These are phyloP conservation scores for Leccinum brunneo-olivaceum DNA, from an alignment of 1,284 basidiomycete genomes.

Conservation along the genomic window DNA sequence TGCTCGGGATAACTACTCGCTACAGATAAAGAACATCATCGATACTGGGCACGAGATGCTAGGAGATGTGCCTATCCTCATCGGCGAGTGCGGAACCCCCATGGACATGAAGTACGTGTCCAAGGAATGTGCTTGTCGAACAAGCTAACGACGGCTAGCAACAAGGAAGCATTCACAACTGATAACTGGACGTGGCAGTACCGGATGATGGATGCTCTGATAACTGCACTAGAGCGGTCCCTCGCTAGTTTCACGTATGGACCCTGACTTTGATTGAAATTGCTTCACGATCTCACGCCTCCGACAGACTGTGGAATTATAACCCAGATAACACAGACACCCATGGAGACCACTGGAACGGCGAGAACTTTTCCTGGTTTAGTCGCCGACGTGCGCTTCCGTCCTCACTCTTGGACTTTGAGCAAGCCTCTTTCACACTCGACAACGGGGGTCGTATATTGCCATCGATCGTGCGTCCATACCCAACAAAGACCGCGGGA, in stretches of 20 bases:
- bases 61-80: conserved; percentile 73
- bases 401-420: conserved; percentile 42
- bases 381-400: conserved; percentile 55
- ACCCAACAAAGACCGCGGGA: conserved; percentile 73
- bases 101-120: conserved; percentile 86
- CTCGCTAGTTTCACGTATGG: conserved; percentile 79
- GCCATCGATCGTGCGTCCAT: conserved; percentile 71
- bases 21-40: conserved; percentile 79
- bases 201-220: conserved; percentile 85
- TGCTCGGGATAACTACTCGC: conserved; percentile 72
- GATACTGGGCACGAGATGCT: conserved; percentile 59
- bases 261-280: neutral
- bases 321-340: conserved; percentile 81
- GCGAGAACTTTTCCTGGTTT: conserved; percentile 95
- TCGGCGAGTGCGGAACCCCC: conserved; percentile 89
- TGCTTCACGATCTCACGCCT: neutral
- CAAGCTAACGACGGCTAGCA: conserved; percentile 36
- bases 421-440: conserved; percentile 54
- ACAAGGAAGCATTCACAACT: conserved; percentile 61
- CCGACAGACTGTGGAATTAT: conserved; percentile 84
- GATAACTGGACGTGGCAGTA: conserved; percentile 78
- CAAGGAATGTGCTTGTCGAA: neutral
- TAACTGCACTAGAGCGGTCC: conserved; percentile 68
- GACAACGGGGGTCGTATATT: conserved; percentile 82
- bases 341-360: conserved; percentile 89